Conservation (phyloP, 345 rosid species). For the Limnanthes douglasii region DNA sequence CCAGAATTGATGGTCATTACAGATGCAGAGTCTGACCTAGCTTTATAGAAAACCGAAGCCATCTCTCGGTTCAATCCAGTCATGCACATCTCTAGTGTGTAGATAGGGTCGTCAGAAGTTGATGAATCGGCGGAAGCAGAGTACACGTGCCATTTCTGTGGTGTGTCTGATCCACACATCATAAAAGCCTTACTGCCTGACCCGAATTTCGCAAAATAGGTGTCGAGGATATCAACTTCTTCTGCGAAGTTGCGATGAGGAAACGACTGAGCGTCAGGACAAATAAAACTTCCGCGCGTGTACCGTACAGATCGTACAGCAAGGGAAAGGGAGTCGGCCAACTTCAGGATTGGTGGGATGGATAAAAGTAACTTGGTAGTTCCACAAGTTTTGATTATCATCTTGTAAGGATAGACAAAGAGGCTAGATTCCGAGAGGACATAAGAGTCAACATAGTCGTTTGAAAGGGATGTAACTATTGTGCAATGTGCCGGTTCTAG, state of each 20-base stretch:
- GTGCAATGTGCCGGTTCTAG: slow-evolving; percentile 65
- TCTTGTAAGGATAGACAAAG: slow-evolving; percentile 62
- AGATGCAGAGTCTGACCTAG: slow-evolving; percentile 26
- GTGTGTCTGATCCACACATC: slow-evolving; percentile 27
- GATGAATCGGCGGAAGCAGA: slow-evolving; percentile 24
- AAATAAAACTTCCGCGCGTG: slow-evolving; percentile 59
- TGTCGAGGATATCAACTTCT: slow-evolving; percentile 63
- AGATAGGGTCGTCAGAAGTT: slow-evolving; percentile 13
- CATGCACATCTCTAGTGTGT: slow-evolving; percentile 84
- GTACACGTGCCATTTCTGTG: slow-evolving; percentile 71
- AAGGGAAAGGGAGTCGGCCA: slow-evolving; percentile 41
- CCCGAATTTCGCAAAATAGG: slow-evolving; percentile 37
- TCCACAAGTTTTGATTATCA: slow-evolving; percentile 83
- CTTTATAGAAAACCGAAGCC: slow-evolving; percentile 47
- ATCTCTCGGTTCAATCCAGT: slow-evolving; percentile 45
- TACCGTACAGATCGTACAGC: slow-evolving; percentile 36
- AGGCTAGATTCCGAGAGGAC: slow-evolving; percentile 83
- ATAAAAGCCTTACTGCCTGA: slow-evolving; percentile 48
- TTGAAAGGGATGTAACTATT: slow-evolving; percentile 51
- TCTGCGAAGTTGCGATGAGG: slow-evolving; percentile 68
- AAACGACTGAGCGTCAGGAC: slow-evolving; percentile 48
- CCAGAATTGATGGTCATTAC: slow-evolving; percentile 46
- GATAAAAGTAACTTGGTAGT: slow-evolving; percentile 64
- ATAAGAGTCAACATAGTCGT: slow-evolving; percentile 45
- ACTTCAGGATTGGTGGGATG: slow-evolving; percentile 41